These are phyloP conservation scores for Reticulascus tulasneorum DNA, from an alignment of 2,329 filamentous ascomycete genomes.

Conservation along the genomic window DNA sequence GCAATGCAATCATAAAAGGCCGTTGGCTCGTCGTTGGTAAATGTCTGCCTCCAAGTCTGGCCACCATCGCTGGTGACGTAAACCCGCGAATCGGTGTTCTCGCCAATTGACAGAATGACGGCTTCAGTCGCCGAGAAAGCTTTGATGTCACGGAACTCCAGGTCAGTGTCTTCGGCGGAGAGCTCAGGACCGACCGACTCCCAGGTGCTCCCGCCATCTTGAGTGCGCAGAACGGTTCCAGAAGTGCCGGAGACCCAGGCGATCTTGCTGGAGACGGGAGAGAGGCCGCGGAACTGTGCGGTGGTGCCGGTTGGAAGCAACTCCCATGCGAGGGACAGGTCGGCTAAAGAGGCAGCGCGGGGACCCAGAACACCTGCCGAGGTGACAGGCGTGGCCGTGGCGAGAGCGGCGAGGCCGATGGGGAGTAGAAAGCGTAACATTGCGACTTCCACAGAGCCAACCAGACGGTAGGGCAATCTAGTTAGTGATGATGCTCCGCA, in stretches of 20 bases:
- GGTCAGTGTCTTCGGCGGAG: constrained; percentile 15
- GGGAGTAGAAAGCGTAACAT: constrained; percentile 3
- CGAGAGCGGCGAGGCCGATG: constrained; percentile 1
- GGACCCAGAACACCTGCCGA: no score
- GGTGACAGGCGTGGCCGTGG: constrained; percentile 4
- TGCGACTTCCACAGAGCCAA: no score
- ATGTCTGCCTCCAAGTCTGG: constrained; percentile 20
- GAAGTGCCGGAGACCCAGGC: constrained; percentile 27
- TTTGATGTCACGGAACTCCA: constrained; percentile 31
- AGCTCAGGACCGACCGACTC: constrained; percentile 23
- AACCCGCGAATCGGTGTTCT: constrained; percentile 24
- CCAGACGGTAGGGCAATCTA: no score
- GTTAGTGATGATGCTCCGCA: no score
- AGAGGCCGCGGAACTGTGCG: constrained; percentile 26
- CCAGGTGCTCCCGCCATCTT: constrained; percentile 25
- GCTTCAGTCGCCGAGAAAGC: constrained; percentile 36
- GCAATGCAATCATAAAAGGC: constrained; percentile 31
- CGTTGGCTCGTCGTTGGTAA: constrained; percentile 21
- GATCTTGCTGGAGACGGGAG: constrained; percentile 23
- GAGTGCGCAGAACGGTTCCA: constrained; percentile 24
- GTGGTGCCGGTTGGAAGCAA: constrained; percentile 20
- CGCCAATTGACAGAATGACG: constrained; percentile 33
- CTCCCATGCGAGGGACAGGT: constrained; percentile 18
- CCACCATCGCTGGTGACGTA: constrained; percentile 25
- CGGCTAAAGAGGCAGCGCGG: no score